These are phyloP conservation scores for Echites panduratus DNA, from an alignment of 257 asterid genomes.

Conservation along the genomic window DNA sequence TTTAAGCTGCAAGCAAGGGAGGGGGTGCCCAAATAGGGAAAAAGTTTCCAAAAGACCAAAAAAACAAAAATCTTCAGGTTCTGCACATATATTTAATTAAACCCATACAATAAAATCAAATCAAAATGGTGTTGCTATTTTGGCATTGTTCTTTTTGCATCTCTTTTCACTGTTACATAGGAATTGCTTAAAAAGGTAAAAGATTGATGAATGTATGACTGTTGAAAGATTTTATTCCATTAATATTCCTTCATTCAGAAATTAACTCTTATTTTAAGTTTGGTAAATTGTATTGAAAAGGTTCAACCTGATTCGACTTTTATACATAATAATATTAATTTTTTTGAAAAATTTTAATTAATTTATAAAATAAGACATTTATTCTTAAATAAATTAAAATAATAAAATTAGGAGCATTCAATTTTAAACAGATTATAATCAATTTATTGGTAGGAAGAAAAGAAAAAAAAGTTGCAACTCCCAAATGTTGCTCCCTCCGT, in stretches of 20 bases:
- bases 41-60: slow-evolving; percentile 33
- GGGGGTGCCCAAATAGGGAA: slow-evolving; percentile 43
- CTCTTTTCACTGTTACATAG: slow-evolving; percentile 41
- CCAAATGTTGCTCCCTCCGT: slow-evolving; percentile 6
- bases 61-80: slow-evolving; percentile 13
- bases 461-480: slow-evolving; percentile 12
- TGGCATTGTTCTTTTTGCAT: slow-evolving; percentile 20
- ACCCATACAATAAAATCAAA: too few relatives aligned
- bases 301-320: too few relatives aligned
- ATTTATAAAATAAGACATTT: too few relatives aligned
- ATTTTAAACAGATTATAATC: too few relatives aligned
- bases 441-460: slow-evolving; percentile 12
- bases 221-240: slow-evolving; percentile 21
- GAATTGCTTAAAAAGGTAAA: slow-evolving; percentile 33
- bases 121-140: slow-evolving; percentile 3
- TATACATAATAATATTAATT: too few relatives aligned
- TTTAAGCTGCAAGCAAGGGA: slow-evolving; percentile 64
- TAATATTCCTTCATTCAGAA: too few relatives aligned
- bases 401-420: too few relatives aligned
- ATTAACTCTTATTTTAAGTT: too few relatives aligned
- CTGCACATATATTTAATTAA: not conserved
- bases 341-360: too few relatives aligned
- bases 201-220: slow-evolving; percentile 4
- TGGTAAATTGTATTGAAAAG: too few relatives aligned
- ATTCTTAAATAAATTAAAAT: too few relatives aligned